Evolutionary conservation across 306 rosid species (phyloP), one percentile per base, ranked within the genome.

Genomic region (Prunus fruticosa): DNA sequence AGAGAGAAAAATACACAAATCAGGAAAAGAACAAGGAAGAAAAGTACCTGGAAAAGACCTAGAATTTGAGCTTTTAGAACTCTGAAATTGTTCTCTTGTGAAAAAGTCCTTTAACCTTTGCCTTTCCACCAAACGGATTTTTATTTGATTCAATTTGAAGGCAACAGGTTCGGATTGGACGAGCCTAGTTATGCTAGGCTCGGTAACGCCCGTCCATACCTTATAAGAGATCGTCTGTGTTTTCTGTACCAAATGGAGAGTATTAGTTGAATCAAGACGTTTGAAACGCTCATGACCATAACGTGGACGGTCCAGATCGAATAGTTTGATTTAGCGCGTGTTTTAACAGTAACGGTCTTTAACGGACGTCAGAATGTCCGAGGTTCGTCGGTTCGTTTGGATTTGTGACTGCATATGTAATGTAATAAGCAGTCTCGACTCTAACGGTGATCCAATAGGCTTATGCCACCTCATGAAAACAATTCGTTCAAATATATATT

Each of bases 191-290:
- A 11, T 1, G 4, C 34, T 14, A 60, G 79, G 72, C 10, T 60
- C 67, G 79, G 85, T 67, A 52, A 73, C 73, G 82, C 32, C 71
- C 76, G 34, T 67, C 71, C 34, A 28, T 72, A 49, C 76, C 46
- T 27, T 27, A 38, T 22, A 0, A 0, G 3, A 22, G 43, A 53
- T 71, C 65, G 13, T 38, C 32, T 71, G 51, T 22, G 23, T 9
- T 7, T 11, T 13, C 65, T 1, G 75, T 56, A 20, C 22, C 2
- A 56, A 22, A 22, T 56, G 13, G 16, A 7, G 53, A 16, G 34
- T 9, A 1, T 1, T 1, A n/a, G 19, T n/a, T 43, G 9, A 1
- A 72, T 72, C 47, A 1, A 0, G 0, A 15, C 38, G 41, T 34
- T 72, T 38, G 5, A 58, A 11, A 6, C 11, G 0, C 1, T 16